A percentile compares a stretch with the other conserved stretches of the same genome.
Evolutionary conservation across 2,329 filamentous ascomycete species (phyloP).

Genomic region (Atkinsonella hypoxylon): DNA sequence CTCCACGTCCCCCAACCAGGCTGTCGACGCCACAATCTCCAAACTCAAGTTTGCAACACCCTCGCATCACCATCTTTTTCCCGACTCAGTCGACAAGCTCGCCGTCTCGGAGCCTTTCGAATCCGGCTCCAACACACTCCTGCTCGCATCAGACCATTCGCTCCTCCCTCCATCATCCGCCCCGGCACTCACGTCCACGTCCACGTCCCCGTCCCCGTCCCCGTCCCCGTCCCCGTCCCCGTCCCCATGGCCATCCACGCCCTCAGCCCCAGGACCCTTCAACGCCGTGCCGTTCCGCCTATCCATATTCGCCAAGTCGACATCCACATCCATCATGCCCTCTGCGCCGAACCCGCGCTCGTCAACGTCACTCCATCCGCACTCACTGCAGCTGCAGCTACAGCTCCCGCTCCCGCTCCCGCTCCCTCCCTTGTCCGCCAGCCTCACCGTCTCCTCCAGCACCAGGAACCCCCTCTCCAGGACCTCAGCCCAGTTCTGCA

Average conservation of each 20-base stretch:
- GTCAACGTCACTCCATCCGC: constrained; percentile 16
- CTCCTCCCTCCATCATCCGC: constrained; percentile 13
- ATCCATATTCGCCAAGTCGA: constrained; percentile 7
- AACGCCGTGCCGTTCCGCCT: neutral
- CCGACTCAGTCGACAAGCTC: constrained; percentile 21
- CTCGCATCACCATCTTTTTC: constrained; percentile 9
- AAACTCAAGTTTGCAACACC: neutral
- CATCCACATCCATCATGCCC: constrained; percentile 13
- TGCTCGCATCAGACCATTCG: constrained; percentile 25
- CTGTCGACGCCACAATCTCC: neutral
- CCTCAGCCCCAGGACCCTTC: neutral
- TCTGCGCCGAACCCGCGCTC: constrained; percentile 6
- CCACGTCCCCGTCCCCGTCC: constrained; percentile 8
- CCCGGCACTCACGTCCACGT: constrained; percentile 13
- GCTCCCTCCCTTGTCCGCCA: constrained; percentile 30
- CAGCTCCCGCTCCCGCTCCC: constrained; percentile 7
- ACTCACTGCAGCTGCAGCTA: constrained; percentile 28
- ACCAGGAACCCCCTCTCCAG: constrained; percentile 56
- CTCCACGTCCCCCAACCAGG: neutral
- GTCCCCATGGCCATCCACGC: neutral
- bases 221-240: constrained; percentile 7
- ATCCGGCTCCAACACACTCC: constrained; percentile 24
- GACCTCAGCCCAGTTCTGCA: constrained; percentile 83
- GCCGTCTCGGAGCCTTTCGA: constrained; percentile 28
- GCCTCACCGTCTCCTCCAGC: constrained; percentile 50